Percentiles rank a stretch among this genome's conserved stretches.
Conservation (phyloP, 306 rosid species). For the Myrica gale region DNA sequence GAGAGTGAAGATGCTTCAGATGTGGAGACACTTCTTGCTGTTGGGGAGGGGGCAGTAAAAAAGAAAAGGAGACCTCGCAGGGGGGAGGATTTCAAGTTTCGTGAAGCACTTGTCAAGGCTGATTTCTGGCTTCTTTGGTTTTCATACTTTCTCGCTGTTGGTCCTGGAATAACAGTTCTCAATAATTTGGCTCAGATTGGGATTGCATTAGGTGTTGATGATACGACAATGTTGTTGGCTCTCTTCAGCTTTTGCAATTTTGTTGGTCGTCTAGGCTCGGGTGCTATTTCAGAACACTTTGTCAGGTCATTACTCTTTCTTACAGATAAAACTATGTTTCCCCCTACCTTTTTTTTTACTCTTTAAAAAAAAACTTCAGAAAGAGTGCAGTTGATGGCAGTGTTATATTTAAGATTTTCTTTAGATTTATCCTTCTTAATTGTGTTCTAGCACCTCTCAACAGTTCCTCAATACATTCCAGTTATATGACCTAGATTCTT, state of each 20-base stretch:
- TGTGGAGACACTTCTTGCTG: slow-evolving; percentile 69
- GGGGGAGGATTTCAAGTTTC: slow-evolving; percentile 82
- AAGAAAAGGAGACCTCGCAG: slow-evolving; percentile 72
- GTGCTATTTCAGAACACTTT: slow-evolving; percentile 76
- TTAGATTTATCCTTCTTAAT: not conserved
- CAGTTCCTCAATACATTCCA: not conserved
- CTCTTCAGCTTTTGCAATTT: slow-evolving; percentile 86
- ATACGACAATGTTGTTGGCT: slow-evolving; percentile 65
- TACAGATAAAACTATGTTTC: not conserved
- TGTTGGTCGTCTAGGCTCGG: slow-evolving; percentile 76
- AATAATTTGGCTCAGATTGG: slow-evolving; percentile 92
- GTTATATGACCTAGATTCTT: slow-evolving; percentile 16
- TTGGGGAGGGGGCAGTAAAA: slow-evolving; percentile 81
- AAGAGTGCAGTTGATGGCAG: not conserved
- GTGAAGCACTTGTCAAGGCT: slow-evolving; percentile 71
- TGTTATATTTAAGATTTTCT: not conserved
- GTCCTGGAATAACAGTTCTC: slow-evolving; percentile 77
- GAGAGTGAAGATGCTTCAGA: slow-evolving; percentile 65
- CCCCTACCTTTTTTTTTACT: no score
- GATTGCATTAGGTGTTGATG: slow-evolving; percentile 53
- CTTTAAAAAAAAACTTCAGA: not conserved
- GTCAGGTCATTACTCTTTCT: slow-evolving; percentile 54
- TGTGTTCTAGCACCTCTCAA: slow-evolving; percentile 5
- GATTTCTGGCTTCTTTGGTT: slow-evolving; percentile 95
- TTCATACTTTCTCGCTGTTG: slow-evolving; percentile 67